Percentiles rank a stretch among this genome's conserved stretches.
Conservation (phyloP, 2,329 filamentous ascomycete genomes). For the Hymenoscyphus occultus region DNA sequence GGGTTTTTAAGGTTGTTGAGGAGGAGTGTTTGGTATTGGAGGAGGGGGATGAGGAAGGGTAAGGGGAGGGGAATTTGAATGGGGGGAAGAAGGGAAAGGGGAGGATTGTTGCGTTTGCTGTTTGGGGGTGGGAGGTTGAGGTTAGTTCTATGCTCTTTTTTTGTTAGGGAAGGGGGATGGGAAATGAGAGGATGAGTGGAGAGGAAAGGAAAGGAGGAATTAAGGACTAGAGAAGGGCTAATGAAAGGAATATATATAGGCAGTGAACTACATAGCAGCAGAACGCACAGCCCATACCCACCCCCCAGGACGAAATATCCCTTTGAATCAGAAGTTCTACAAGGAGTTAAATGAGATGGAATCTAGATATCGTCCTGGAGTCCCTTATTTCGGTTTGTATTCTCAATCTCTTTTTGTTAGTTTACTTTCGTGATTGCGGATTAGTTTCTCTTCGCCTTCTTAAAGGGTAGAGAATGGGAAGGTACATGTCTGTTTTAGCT, state of each 20-base stretch:
- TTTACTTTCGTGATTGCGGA: too few relatives aligned
- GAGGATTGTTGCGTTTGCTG: slow-evolving; percentile 1
- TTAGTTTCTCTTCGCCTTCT: too few relatives aligned
- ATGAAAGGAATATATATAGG: not conserved
- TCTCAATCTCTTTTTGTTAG: too few relatives aligned
- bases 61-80: not conserved
- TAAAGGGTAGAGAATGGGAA: too few relatives aligned
- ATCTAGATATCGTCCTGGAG: not conserved
- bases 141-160: not conserved
- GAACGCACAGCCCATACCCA: not conserved
- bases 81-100: not conserved
- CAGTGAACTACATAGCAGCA: not conserved
- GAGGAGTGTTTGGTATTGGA: too few relatives aligned
- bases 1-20: not conserved
- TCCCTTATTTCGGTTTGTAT: not conserved
- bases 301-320: not conserved
- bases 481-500: too few relatives aligned
- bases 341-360: slow-evolving; percentile 5
- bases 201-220: not conserved
- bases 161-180: not conserved
- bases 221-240: too few relatives aligned
- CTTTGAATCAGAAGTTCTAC: not conserved
- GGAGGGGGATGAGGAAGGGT: too few relatives aligned
- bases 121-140: slow-evolving; percentile 8
- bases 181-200: too few relatives aligned